Conservation (phyloP, 805 yeast genomes). For the Candida pseudoglaebosa region DNA sequence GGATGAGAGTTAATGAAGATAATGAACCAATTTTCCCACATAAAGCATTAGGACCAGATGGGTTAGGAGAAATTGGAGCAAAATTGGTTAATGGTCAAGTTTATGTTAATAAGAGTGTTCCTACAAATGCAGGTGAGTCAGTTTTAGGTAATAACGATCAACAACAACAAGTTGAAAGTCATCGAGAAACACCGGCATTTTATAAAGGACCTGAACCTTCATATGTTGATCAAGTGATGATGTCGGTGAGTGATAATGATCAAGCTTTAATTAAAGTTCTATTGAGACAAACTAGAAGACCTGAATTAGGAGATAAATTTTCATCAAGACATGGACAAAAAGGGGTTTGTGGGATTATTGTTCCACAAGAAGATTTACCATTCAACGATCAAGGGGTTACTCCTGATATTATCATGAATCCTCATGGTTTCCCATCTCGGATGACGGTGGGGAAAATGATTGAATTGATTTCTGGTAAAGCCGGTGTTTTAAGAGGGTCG, state of each 20-base stretch:
- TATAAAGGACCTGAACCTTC: slow-evolving; percentile 96
- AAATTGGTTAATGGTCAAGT: slow-evolving; percentile 89
- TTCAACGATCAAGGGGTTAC: slow-evolving; percentile 87
- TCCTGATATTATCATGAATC: slow-evolving; percentile 98
- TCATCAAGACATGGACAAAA: slow-evolving; percentile 98
- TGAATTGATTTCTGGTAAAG: slow-evolving; percentile 93
- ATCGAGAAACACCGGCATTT: slow-evolving; percentile 84
- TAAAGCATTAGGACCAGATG: slow-evolving; percentile 85
- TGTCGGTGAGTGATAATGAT: slow-evolving; percentile 92
- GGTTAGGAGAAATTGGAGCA: slow-evolving; percentile 94
- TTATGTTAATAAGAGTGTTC: slow-evolving; percentile 89
- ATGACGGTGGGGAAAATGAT: slow-evolving; percentile 99
- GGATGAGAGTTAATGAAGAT: slow-evolving; percentile 82
- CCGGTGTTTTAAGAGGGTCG: slow-evolving; percentile 90
- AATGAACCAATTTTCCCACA: slow-evolving; percentile 85
- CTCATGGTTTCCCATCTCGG: slow-evolving; percentile 99
- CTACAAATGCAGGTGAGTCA: slow-evolving; percentile 74
- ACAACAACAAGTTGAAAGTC: slow-evolving; percentile 47
- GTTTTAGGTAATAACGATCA: slow-evolving; percentile 40
- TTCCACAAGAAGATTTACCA: slow-evolving; percentile 95
- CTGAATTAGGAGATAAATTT: slow-evolving; percentile 96
- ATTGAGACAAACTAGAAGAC: slow-evolving; percentile 92
- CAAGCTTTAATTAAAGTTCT: slow-evolving; percentile 91
- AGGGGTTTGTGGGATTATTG: slow-evolving; percentile 99
- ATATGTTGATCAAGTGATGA: slow-evolving; percentile 95